These are phyloP conservation scores for Lactuca saligna DNA, from an alignment of 129 eudicot species.

Conservation along the genomic window DNA sequence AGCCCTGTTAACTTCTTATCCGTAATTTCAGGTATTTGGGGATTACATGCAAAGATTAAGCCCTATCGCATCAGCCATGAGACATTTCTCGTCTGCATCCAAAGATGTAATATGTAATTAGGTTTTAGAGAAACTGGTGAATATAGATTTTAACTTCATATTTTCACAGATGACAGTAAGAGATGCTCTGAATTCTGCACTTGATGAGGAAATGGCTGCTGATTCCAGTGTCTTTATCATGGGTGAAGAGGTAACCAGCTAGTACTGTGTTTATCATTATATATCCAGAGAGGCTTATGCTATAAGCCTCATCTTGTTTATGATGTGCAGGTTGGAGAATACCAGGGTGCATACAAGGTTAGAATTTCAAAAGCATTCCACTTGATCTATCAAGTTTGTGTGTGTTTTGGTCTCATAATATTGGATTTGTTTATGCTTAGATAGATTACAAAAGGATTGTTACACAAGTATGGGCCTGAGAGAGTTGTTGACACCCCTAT, in stretches of 20 bases:
- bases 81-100: constrained; percentile 28
- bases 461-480: constrained; percentile 92
- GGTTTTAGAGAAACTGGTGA: no score
- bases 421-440: constrained; percentile 3
- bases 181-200: constrained; percentile 94
- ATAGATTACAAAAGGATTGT: constrained; percentile 83
- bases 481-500: constrained; percentile 95
- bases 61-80: constrained; percentile 20
- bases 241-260: constrained; percentile 70
- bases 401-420: background rate
- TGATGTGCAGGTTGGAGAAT: constrained; percentile 64
- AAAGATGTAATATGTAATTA: constrained; percentile 21
- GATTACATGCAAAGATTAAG: constrained; percentile 18
- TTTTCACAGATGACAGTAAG: constrained; percentile 75
- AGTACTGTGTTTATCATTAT: no score
- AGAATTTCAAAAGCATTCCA: constrained; percentile 7
- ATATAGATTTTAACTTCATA: background rate
- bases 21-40: constrained; percentile 7
- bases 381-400: background rate
- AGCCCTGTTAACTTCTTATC: background rate
- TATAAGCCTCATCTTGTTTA: no score
- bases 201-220: constrained; percentile 98
- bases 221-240: constrained; percentile 82
- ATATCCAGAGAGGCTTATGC: no score
- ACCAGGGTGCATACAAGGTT: constrained; percentile 99